phyloP scores from a whole-genome alignment of 768 basidiomycete species.

The Tricholoma flavovirens region DNA sequence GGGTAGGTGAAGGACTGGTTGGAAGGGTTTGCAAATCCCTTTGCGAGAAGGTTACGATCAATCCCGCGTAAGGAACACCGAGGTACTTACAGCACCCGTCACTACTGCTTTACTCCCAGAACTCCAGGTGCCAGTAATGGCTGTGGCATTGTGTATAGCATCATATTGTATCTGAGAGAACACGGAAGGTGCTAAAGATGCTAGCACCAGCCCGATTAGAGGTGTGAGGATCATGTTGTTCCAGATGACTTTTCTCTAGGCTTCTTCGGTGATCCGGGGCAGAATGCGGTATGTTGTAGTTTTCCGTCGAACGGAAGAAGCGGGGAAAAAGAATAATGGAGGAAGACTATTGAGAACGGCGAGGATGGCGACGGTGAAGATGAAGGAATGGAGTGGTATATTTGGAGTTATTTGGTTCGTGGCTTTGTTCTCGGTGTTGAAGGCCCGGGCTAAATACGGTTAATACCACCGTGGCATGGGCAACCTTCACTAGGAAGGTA shows the following conservation, averaged over 20 bases:
- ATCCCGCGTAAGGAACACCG: background rate
- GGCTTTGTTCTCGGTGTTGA: slow-evolving; percentile 10
- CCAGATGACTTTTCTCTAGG: slow-evolving; percentile 10
- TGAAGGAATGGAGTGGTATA: slow-evolving; percentile 1
- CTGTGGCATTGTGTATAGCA: slow-evolving; percentile 57
- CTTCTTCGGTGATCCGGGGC: background rate
- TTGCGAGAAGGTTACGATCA: slow-evolving; percentile 10
- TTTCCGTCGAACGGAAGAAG: slow-evolving; percentile 6
- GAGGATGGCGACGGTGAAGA: slow-evolving; percentile 16
- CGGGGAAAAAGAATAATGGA: slow-evolving; percentile 10
- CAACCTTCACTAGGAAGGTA: too few relatives aligned
- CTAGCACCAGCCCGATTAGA: slow-evolving; percentile 34
- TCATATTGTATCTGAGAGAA: slow-evolving; percentile 37
- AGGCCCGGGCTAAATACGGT: too few relatives aligned
- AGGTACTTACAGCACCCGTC: slow-evolving; percentile 73
- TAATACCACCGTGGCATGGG: too few relatives aligned
- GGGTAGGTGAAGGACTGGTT: slow-evolving; percentile 85
- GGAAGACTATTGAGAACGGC: slow-evolving; percentile 12
- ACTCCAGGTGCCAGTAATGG: slow-evolving; percentile 79
- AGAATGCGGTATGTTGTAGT: slow-evolving; percentile 2
- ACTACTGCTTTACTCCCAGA: slow-evolving; percentile 70
- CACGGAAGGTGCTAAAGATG: slow-evolving; percentile 29
- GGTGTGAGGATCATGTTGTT: slow-evolving; percentile 36
- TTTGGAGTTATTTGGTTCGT: slow-evolving; percentile 15
- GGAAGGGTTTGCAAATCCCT: slow-evolving; percentile 84